Evolutionary conservation across 1,284 basidiomycete species (phyloP).

Genomic region (Inonotus obliquus): DNA sequence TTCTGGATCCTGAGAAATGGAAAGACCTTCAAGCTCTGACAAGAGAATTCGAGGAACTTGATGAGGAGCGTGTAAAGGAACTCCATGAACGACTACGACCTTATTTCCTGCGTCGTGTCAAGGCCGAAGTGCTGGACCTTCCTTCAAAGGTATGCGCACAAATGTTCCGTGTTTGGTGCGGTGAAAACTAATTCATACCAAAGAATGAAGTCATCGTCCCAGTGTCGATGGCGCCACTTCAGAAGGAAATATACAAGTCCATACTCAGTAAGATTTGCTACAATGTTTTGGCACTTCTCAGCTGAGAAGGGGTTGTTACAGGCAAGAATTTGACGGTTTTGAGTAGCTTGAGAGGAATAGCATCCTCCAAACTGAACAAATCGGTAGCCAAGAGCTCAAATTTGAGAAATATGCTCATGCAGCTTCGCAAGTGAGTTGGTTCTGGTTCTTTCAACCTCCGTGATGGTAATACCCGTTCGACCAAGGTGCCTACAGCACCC

Average conservation of each 20-base stretch:
- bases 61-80: slow-evolving; percentile 72
- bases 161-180: neutral
- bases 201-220: slow-evolving; percentile 91
- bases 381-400: slow-evolving; percentile 40
- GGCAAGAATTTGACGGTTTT: slow-evolving; percentile 68
- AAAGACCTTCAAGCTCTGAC: slow-evolving; percentile 67
- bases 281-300: neutral
- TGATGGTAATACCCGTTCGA: neutral
- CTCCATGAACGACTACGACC: slow-evolving; percentile 79
- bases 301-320: slow-evolving; percentile 27
- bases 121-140: slow-evolving; percentile 87
- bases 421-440: slow-evolving; percentile 67
- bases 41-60: slow-evolving; percentile 69
- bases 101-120: slow-evolving; percentile 90
- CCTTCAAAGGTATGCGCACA: slow-evolving; percentile 75
- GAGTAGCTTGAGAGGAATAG: slow-evolving; percentile 47
- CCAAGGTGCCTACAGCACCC: slow-evolving; percentile 82
- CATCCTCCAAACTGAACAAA: slow-evolving; percentile 31
- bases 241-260: slow-evolving; percentile 86
- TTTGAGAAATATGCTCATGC: slow-evolving; percentile 82
- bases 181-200: slow-evolving; percentile 17
- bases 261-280: slow-evolving; percentile 55
- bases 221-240: slow-evolving; percentile 82
- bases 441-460: neutral
- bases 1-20: slow-evolving; percentile 79